Conservation (phyloP, 139 green algal genomes). For the Ettlia oleoabundans region DNA sequence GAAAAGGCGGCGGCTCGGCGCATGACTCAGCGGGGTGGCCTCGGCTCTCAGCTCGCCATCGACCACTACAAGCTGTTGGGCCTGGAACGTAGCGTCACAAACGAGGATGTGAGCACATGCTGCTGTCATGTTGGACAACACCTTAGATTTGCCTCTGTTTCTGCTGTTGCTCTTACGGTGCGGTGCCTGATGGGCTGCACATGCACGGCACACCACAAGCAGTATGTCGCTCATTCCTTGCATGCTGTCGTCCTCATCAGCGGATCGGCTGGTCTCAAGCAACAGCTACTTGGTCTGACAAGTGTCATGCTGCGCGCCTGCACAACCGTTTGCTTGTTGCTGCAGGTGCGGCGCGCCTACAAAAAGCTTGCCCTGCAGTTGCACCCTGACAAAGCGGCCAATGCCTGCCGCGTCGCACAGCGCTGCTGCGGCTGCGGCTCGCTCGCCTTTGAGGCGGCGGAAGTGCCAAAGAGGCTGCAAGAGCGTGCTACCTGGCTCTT, state of each 20-base stretch:
- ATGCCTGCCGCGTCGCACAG: constrained; percentile 4
- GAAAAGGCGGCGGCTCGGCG: background rate
- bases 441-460: background rate
- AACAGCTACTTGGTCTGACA: no score
- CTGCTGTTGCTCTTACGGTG: background rate
- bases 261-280: no score
- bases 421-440: constrained; percentile 18
- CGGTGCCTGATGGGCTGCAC: no score
- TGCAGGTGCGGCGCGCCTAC: constrained; percentile 89
- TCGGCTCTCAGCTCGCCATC: background rate
- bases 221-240: background rate
- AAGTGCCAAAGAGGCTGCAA: constrained; percentile 13
- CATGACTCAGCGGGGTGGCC: background rate
- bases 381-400: constrained; percentile 79
- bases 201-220: no score
- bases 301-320: background rate
- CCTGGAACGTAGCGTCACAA: constrained; percentile 6
- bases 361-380: constrained; percentile 79
- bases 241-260: no score
- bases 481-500: constrained; percentile 44
- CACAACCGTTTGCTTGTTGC: background rate
- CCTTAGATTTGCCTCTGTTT: background rate
- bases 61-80: constrained; percentile 50
- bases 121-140: no score
- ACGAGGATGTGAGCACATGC: background rate